Percentiles rank a stretch among this genome's conserved stretches.
Conservation (phyloP, 2,329 filamentous ascomycete species). For the Arthrobotrys sphaeroides region DNA sequence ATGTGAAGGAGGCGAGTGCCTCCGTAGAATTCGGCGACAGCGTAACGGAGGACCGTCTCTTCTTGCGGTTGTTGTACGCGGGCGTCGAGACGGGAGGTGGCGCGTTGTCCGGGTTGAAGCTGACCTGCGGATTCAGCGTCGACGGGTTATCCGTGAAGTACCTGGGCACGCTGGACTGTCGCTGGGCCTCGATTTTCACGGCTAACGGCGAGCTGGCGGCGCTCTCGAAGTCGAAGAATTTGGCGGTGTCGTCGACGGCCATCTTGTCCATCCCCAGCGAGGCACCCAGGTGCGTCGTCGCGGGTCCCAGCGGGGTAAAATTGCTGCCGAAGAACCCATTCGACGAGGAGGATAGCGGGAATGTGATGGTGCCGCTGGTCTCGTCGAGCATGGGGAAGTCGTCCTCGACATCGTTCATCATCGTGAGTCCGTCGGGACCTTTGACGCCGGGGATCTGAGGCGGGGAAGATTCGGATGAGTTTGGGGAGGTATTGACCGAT, state of each 20-base stretch:
- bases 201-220: conserved; percentile 55
- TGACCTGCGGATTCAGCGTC: conserved; percentile 36
- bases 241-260: conserved; percentile 38
- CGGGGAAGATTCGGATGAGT: conserved; percentile 47
- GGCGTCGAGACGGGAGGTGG: conserved; percentile 16
- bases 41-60: conserved; percentile 43
- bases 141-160: conserved; percentile 31
- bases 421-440: conserved; percentile 39
- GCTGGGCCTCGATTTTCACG: conserved; percentile 38
- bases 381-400: conserved; percentile 52
- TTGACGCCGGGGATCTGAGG: conserved; percentile 39
- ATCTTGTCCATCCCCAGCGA: conserved; percentile 42
- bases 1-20: conserved; percentile 40
- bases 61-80: conserved; percentile 29
- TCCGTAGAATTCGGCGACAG: conserved; percentile 45
- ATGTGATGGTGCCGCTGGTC: conserved; percentile 20
- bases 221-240: conserved; percentile 56
- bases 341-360: conserved; percentile 40
- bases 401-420: conserved; percentile 51
- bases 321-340: conserved; percentile 52
- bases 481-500: conserved; percentile 48
- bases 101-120: conserved; percentile 20
- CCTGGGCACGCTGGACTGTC: conserved; percentile 44
- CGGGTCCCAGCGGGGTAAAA: conserved; percentile 48
- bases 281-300: conserved; percentile 29